Evolutionary conservation across 306 rosid genomes (phyloP).

Genomic region (Quercus parvula): DNA sequence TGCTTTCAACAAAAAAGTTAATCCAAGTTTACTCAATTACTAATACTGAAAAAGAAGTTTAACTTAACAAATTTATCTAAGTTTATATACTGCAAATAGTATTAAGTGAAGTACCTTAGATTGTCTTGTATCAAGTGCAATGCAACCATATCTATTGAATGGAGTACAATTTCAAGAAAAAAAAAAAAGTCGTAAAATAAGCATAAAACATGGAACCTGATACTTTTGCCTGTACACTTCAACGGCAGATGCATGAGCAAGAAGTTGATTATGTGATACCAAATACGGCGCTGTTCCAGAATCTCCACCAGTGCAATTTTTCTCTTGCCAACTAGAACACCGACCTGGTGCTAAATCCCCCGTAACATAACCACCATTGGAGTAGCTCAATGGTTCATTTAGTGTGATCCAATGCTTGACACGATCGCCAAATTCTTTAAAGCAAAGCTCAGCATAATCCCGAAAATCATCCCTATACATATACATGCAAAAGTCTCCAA

Average conservation of each 20-base stretch:
- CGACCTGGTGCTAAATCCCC: slow-evolving; percentile 37
- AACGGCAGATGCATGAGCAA: slow-evolving; percentile 51
- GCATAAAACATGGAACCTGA: slow-evolving; percentile 27
- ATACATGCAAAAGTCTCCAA: too few relatives aligned
- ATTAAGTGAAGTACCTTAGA: too few relatives aligned
- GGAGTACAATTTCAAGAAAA: neutral
- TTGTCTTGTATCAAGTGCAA: too few relatives aligned
- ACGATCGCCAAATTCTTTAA: slow-evolving; percentile 31
- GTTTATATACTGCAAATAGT: too few relatives aligned
- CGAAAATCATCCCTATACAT: slow-evolving; percentile 22
- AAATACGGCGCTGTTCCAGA: slow-evolving; percentile 44
- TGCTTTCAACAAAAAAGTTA: too few relatives aligned
- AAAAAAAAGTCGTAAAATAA: neutral
- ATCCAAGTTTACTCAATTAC: too few relatives aligned
- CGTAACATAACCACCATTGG: slow-evolving; percentile 20
- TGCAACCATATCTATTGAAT: too few relatives aligned
- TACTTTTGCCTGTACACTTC: slow-evolving; percentile 37
- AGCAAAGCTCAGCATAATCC: slow-evolving; percentile 39
- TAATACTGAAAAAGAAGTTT: too few relatives aligned
- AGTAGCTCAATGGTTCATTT: slow-evolving; percentile 37
- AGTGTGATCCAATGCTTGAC: slow-evolving; percentile 43
- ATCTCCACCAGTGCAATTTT: slow-evolving; percentile 42
- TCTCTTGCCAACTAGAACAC: slow-evolving; percentile 34
- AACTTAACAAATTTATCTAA: too few relatives aligned
- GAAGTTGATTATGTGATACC: slow-evolving; percentile 37